Conservation (phyloP, 331 rosid species). For the Erythrophleum ivorense region DNA sequence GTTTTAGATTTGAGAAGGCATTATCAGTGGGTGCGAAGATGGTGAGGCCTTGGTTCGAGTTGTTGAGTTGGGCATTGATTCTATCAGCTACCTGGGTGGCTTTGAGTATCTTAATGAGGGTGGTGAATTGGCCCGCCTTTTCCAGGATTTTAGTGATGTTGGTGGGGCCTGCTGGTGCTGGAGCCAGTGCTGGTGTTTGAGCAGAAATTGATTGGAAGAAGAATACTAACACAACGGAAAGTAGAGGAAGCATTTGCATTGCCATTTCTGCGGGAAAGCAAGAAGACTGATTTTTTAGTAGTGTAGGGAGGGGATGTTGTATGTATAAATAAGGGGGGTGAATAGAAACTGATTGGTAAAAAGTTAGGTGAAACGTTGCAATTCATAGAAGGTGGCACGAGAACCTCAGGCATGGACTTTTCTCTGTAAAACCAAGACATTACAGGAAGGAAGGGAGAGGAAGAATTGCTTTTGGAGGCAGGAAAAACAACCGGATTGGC, state of each 20-base stretch:
- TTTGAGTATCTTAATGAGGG: slow-evolving; percentile 55
- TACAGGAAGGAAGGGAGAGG: slow-evolving; percentile 11
- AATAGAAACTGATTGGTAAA: slow-evolving; percentile 9
- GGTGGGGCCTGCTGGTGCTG: slow-evolving; percentile 49
- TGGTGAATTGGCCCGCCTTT: slow-evolving; percentile 69
- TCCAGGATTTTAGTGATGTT: slow-evolving; percentile 58
- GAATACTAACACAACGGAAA: slow-evolving; percentile 25
- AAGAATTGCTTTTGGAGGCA: slow-evolving; percentile 51
- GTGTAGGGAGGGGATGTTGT: background rate
- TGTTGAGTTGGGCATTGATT: slow-evolving; percentile 63
- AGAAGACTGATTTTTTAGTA: background rate
- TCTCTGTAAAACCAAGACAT: slow-evolving; percentile 28
- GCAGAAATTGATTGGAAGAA: slow-evolving; percentile 35
- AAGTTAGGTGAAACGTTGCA: slow-evolving; percentile 50
- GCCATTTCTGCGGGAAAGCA: slow-evolving; percentile 1
- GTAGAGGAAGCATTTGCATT: slow-evolving; percentile 29
- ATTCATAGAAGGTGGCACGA: slow-evolving; percentile 47
- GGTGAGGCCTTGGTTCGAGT: slow-evolving; percentile 65
- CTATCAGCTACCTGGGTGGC: slow-evolving; percentile 55
- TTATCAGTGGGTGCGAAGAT: slow-evolving; percentile 70
- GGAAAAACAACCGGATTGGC: slow-evolving; percentile 47
- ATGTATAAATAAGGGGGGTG: slow-evolving; percentile 11
- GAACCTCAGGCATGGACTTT: slow-evolving; percentile 39
- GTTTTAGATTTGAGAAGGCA: slow-evolving; percentile 57
- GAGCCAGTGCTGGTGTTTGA: slow-evolving; percentile 50